Percentiles rank a stretch among this genome's conserved stretches.
These are phyloP conservation scores for Nitzschia sp. DNA, from an alignment of 108 stramenopile species.

Conservation along the genomic window DNA sequence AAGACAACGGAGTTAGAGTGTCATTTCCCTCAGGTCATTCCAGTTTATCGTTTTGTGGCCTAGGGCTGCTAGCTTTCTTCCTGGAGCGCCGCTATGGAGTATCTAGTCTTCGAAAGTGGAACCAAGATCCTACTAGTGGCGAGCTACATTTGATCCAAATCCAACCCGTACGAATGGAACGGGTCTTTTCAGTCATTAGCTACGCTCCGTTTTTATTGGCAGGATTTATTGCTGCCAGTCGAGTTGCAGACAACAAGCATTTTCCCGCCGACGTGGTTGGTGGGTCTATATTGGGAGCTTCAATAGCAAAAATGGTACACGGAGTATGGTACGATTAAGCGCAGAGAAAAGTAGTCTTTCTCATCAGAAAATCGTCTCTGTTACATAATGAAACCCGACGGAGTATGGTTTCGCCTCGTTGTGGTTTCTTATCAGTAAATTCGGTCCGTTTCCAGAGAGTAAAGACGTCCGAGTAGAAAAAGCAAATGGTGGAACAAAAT, in stretches of 20 bases:
- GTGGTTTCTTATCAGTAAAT: too few species aligned
- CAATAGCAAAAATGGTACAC: slow-evolving; percentile 33
- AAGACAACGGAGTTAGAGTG: slow-evolving; percentile 23
- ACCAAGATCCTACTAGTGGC: not conserved
- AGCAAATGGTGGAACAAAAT: too few species aligned
- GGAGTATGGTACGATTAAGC: slow-evolving; percentile 36
- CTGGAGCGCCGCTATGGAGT: slow-evolving; percentile 38
- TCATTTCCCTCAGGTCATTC: slow-evolving; percentile 70
- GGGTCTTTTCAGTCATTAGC: slow-evolving; percentile 29
- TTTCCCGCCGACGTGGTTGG: slow-evolving; percentile 67
- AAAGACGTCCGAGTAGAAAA: too few species aligned
- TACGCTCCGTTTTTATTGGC: slow-evolving; percentile 45
- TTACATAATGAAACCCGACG: too few species aligned
- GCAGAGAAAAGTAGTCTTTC: not conserved
- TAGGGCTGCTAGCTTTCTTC: slow-evolving; percentile 47
- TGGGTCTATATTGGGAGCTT: slow-evolving; percentile 53
- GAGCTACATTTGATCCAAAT: not conserved
- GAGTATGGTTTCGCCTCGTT: too few species aligned
- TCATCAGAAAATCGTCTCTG: not conserved
- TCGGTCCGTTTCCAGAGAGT: too few species aligned
- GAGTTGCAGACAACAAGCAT: slow-evolving; percentile 63
- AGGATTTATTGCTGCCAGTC: slow-evolving; percentile 43
- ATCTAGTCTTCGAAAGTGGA: not conserved
- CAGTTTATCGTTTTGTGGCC: slow-evolving; percentile 43
- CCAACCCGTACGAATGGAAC: not conserved